phyloP scores from a whole-genome alignment of 371 early-diverging fungal genomes.

The Lichtheimia corymbifera region DNA sequence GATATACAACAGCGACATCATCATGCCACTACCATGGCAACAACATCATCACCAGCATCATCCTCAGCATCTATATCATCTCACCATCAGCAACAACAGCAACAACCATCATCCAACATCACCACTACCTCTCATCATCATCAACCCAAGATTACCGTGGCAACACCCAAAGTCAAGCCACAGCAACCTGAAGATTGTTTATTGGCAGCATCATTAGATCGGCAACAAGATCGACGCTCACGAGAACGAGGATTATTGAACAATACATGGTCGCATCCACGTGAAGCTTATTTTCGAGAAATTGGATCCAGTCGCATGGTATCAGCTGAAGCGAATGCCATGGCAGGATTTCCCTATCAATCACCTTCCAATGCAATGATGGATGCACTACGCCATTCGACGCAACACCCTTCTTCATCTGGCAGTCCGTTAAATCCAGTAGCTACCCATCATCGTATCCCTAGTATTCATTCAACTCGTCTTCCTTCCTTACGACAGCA shows the following conservation, averaged over 20 bases:
- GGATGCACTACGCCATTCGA: background rate
- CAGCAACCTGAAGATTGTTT: conserved; percentile 6
- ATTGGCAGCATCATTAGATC: conserved; percentile 4
- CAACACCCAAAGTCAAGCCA: background rate
- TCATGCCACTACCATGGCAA: background rate
- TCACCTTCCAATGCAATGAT: conserved; percentile 11
- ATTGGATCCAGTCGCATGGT: conserved; percentile 6
- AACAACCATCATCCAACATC: background rate
- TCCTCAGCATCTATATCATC: background rate
- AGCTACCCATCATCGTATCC: conserved; percentile 11
- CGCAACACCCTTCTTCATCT: background rate
- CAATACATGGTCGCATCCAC: conserved; percentile 8
- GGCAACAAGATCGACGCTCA: background rate
- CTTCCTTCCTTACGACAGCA: background rate
- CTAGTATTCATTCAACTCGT: conserved; percentile 9
- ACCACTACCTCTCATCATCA: background rate
- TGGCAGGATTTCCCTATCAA: conserved; percentile 5
- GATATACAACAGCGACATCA: background rate
- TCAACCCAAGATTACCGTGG: background rate
- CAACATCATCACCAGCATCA: background rate
- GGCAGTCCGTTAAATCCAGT: conserved; percentile 5
- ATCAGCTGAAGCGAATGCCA: conserved; percentile 3
- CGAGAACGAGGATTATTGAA: background rate
- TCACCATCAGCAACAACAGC: background rate
- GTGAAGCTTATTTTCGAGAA: conserved; percentile 8